Percentiles rank a stretch among this genome's conserved stretches.
Conservation (phyloP, 2,329 filamentous ascomycete genomes). For the Apiospora phragmitis region DNA sequence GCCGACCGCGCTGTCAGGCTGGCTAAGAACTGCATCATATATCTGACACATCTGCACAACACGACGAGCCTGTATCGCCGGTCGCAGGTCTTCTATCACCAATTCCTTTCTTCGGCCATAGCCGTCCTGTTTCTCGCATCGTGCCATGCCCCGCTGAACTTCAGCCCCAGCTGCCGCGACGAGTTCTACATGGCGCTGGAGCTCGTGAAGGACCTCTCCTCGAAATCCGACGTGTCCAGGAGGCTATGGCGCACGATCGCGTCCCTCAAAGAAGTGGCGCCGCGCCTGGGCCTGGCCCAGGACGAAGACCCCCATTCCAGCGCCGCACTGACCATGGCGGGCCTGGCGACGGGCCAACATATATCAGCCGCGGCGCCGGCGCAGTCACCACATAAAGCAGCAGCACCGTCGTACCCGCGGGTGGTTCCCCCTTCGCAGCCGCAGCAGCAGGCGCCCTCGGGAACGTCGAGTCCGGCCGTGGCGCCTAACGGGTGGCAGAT, state of each 20-base stretch:
- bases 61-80: conserved; percentile 70
- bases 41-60: conserved; percentile 69
- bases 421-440: background rate
- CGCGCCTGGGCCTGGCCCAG: conserved; percentile 63
- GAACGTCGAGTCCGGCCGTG: background rate
- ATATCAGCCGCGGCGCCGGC: conserved; percentile 19
- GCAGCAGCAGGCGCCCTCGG: conserved; percentile 1
- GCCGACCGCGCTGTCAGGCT: conserved; percentile 75
- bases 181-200: conserved; percentile 81
- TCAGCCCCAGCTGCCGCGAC: conserved; percentile 66
- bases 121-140: conserved; percentile 76
- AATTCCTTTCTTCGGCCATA: conserved; percentile 74
- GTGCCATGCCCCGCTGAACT: conserved; percentile 71
- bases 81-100: conserved; percentile 77
- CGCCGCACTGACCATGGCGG: conserved; percentile 57
- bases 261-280: conserved; percentile 70
- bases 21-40: conserved; percentile 74
- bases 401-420: conserved; percentile 14
- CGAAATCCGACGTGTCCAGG: conserved; percentile 70
- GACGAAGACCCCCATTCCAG: conserved; percentile 54
- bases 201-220: conserved; percentile 70
- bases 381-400: conserved; percentile 15
- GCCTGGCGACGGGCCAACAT: conserved; percentile 44
- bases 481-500: conserved; percentile 48
- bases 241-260: conserved; percentile 73